Base-by-base conservation (phyloP, 371 early-diverging fungal species). In the Mortierella sp. region DNA sequence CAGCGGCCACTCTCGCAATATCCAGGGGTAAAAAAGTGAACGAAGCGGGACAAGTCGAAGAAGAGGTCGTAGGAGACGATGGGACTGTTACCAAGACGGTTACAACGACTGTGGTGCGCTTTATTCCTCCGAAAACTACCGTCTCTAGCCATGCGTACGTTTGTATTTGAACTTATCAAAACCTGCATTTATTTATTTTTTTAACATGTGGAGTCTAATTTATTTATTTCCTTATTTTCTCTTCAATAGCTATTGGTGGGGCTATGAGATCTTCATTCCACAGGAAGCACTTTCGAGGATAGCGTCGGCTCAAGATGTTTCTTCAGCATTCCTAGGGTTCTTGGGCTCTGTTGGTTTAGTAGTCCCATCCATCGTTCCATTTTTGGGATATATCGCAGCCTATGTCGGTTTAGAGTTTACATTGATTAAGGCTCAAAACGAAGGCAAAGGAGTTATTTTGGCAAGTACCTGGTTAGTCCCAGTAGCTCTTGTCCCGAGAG, bases 381-480 rank as follows among this genome's bases (percentile, higher is more conserved):
- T 80, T 48, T 66, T 80, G 4, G 81, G 81, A 0, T 80, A 80
- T 22, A 80, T 80, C 69, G 81, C 81, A 1, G 81, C 81, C 0
- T 80, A 80, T 69, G 81, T 80, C 3, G 81, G 81, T 11, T 66
- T 80, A 0, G 75, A 80, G 36, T 80, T 80, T 62, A 74, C 81
- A 3, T 74, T 80, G 24, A 80, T 80, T 53, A 80, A 80, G 45
- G 81, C 81, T 7, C 81, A 80, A 58, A 80, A 80, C 50, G 81
- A 80, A 43, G 81, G 81, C 28, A 67, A 59, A 33, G 81, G 81
- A 1, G 81, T 80, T 9, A 80, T 80, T 53, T 55, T 80, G 22
- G 81, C 81, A 13, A 75, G 81, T 48, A 80, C 81, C 9, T 80
- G 81, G 81, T 43, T 80, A 0, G 75, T 80, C 0, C 81, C 81